Base-by-base conservation (phyloP, 257 asterid genomes). In the Solanum pimpinellifolium region DNA sequence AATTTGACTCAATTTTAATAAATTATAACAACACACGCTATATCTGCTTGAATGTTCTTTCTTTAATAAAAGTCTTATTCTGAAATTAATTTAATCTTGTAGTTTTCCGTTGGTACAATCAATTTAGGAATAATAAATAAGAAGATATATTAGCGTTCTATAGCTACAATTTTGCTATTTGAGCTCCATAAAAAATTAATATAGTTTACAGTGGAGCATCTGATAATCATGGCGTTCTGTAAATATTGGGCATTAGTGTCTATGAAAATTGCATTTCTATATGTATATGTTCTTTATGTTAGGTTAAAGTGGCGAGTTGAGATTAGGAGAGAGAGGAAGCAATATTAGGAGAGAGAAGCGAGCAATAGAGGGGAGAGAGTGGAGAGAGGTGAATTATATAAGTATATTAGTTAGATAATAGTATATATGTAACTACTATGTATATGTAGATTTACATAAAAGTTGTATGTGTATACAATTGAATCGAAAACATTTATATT, bases 1-100 rank as follows among this genome's bases (percentile, higher is more conserved):
- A 87, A 87, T 89, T 92, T 91, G 97, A 94, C 93, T 90, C 90
- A 74, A 89, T 86, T 77, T 91, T 88, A 83, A 59, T 89, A 59
- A 84, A 70, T 37, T 80, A 83, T 85, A 41, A 25, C n/a, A 65
- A 42, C 37, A 65, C 39, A 84, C n/a, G 20, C 76, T 62, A 56
- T 56, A 56, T 56, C 65, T 56, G n/a, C 65, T 59, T 59, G 66
- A 10, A 59, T 59, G 9, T 59, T 59, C 66, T 59, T 59, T 59
- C 66, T 59, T 59, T 59, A 59, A 21, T 59, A 59, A 20, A 59
- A 56, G 25, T 20, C 65, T 18, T 20, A 56, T 20, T 56, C 11
- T 59, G 25, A 20, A 20, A 56, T 56, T 56, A 56, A 0, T 18
- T 56, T 56, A 56, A 9, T 9, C 23, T 56, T 52, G 1, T 6